phyloP scores from a whole-genome alignment of 1,284 basidiomycete genomes.

The Kwoniella shivajii region DNA sequence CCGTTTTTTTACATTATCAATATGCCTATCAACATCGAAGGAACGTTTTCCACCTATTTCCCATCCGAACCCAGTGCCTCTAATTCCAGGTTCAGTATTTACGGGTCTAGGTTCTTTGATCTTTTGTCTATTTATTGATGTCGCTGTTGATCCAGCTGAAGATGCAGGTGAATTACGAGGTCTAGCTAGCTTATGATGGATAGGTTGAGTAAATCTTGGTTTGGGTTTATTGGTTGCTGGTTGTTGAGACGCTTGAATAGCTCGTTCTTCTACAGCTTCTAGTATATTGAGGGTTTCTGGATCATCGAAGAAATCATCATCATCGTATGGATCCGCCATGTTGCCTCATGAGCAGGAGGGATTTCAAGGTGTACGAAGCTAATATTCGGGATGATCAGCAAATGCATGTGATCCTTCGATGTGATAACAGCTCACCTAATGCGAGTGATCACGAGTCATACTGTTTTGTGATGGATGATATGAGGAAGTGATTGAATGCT shows the following conservation, averaged over 20 bases:
- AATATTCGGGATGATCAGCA: no score
- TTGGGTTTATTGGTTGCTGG: conserved; percentile 10
- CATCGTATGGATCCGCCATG: conserved; percentile 44
- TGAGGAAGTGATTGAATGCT: no score
- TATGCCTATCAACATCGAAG: conserved; percentile 25
- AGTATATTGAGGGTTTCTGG: conserved; percentile 34
- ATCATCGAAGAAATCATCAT: conserved; percentile 40
- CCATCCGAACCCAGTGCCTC: conserved; percentile 41
- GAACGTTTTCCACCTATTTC: conserved; percentile 41
- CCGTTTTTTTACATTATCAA: conserved; percentile 22
- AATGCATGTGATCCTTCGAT: no score
- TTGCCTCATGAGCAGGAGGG: neutral
- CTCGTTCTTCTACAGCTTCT: conserved; percentile 33
- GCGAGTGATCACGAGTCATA: no score
- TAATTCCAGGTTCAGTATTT: conserved; percentile 42
- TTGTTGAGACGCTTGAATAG: conserved; percentile 30
- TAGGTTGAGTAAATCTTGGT: conserved; percentile 9
- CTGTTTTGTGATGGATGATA: no score
- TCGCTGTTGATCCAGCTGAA: neutral
- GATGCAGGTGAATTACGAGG: conserved; percentile 17
- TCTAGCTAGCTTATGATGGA: conserved; percentile 34
- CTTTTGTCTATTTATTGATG: neutral
- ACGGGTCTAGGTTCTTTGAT: conserved; percentile 34
- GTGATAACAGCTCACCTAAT: no score
- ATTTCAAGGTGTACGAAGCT: no score